Evolutionary conservation across 352 stramenopile species (phyloP), one percentile per base, ranked within the genome.

Genomic region (Phytophthora sp.): DNA sequence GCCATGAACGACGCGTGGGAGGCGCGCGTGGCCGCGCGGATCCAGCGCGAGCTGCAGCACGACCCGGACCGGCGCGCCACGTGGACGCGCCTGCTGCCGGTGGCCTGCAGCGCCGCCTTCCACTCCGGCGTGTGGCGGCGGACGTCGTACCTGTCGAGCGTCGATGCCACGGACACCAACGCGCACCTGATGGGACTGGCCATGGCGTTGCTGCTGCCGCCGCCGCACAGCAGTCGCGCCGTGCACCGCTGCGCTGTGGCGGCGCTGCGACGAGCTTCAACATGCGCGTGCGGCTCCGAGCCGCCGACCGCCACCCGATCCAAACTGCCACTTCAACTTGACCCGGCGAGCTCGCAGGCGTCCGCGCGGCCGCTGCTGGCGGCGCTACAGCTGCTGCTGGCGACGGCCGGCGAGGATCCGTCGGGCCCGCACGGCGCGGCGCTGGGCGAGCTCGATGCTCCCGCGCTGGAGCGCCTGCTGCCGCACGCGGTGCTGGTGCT

Each of bases 91-190:
- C 39, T 90, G 37, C 53, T 90, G 6, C 78, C 78, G 8, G 77
- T 69, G 34, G 77, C 76, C 0, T 79, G 84, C 44, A 71, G 77
- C 0, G 60, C 72, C 1, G 55, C 58, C 39, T 87, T 89, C 43
- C 56, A 88, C 46, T 60, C 69, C 10, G 54, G 51, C 13, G 51
- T 86, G 9, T 89, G 80, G 80, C 62, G 53, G 21, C 66, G 67
- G 38, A 77, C 73, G 3, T 64, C 26, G 46, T 78, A 75, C 43
- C 37, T 84, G 21, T 52, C 45, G 1, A 54, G 17, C n/a, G 32
- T 69, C 2, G 77, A 83, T 27, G 76, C 77, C 2, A 75, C 64
- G 0, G 66, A 82, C 37, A 87, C 67, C 18, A 91, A 91, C 26
- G 73, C 68, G 28, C 82, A 89, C 56, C 51, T 87, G 53, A 60